These are phyloP conservation scores for Aspergillus panamensis DNA, from an alignment of 495 filamentous ascomycete species.

Conservation along the genomic window DNA sequence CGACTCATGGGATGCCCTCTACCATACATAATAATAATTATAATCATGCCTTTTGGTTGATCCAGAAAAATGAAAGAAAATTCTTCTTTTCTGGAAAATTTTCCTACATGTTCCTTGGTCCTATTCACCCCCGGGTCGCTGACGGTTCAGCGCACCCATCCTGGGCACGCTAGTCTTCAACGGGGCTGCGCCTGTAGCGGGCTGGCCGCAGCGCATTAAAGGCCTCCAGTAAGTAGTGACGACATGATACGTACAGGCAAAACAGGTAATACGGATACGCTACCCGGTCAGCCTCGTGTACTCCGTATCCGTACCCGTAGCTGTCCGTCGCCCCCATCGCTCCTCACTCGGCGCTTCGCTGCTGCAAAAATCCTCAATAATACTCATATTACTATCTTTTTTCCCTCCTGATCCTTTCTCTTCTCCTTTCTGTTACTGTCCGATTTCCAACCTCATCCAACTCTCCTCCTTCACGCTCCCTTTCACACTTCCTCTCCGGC, in stretches of 20 bases:
- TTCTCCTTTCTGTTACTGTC: slow-evolving; percentile 21
- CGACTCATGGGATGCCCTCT: neutral
- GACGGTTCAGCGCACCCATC: neutral
- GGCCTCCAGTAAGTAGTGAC: slow-evolving; percentile 17
- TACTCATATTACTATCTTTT: slow-evolving; percentile 13
- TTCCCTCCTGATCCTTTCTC: slow-evolving; percentile 13
- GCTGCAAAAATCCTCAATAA: slow-evolving; percentile 24
- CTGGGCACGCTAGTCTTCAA: neutral
- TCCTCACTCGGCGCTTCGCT: slow-evolving; percentile 18
- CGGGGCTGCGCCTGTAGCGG: neutral
- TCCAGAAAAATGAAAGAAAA: slow-evolving; percentile 10
- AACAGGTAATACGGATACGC: slow-evolving; percentile 24
- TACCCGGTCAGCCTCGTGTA: slow-evolving; percentile 1
- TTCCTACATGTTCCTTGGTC: neutral
- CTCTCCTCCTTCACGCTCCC: slow-evolving; percentile 18
- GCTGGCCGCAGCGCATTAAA: slow-evolving; percentile 1
- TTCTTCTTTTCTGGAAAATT: neutral
- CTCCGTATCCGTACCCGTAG: slow-evolving; percentile 21
- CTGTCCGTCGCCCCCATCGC: slow-evolving; percentile 24
- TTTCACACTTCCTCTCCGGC: slow-evolving; percentile 19
- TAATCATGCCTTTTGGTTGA: slow-evolving; percentile 7
- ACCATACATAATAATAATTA: neutral
- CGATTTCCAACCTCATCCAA: slow-evolving; percentile 14
- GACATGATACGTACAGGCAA: slow-evolving; percentile 20
- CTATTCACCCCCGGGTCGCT: slow-evolving; percentile 7